Evolutionary conservation across 768 basidiomycete species (phyloP).

Genomic region (Suillus decipiens): DNA sequence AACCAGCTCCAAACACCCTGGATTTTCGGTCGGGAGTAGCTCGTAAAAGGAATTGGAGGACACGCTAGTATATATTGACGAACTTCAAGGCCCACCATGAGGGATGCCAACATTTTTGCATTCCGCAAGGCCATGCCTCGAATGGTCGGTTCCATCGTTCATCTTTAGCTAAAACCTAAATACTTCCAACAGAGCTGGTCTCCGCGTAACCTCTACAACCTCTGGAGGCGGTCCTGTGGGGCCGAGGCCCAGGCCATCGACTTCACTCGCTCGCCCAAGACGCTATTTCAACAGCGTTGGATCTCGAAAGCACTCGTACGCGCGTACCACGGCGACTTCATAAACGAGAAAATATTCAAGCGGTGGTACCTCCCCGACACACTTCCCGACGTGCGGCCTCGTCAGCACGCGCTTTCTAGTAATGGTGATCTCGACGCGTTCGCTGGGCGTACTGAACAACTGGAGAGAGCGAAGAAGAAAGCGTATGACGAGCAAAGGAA

Average conservation of each 20-base stretch:
- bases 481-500: slow-evolving; percentile 55
- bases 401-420: slow-evolving; percentile 30
- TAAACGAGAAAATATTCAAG: slow-evolving; percentile 91
- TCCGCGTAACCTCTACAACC: slow-evolving; percentile 85
- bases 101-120: slow-evolving; percentile 48
- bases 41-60: too few species aligned
- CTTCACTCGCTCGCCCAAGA: slow-evolving; percentile 50
- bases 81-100: slow-evolving; percentile 36
- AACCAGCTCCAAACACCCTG: too few species aligned
- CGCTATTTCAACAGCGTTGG: slow-evolving; percentile 86
- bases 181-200: slow-evolving; percentile 80
- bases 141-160: slow-evolving; percentile 53
- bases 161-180: not conserved
- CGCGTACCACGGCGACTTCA: slow-evolving; percentile 95
- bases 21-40: too few species aligned
- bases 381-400: slow-evolving; percentile 83
- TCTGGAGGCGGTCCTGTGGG: slow-evolving; percentile 76
- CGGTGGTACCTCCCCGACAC: slow-evolving; percentile 90
- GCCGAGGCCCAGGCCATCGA: slow-evolving; percentile 43
- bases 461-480: slow-evolving; percentile 45
- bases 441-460: slow-evolving; percentile 51
- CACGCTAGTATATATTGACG: not conserved
- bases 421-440: slow-evolving; percentile 55
- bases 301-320: slow-evolving; percentile 81
- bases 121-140: slow-evolving; percentile 67